Evolutionary conservation across 805 yeast species (phyloP).

Genomic region (Candida maris): DNA sequence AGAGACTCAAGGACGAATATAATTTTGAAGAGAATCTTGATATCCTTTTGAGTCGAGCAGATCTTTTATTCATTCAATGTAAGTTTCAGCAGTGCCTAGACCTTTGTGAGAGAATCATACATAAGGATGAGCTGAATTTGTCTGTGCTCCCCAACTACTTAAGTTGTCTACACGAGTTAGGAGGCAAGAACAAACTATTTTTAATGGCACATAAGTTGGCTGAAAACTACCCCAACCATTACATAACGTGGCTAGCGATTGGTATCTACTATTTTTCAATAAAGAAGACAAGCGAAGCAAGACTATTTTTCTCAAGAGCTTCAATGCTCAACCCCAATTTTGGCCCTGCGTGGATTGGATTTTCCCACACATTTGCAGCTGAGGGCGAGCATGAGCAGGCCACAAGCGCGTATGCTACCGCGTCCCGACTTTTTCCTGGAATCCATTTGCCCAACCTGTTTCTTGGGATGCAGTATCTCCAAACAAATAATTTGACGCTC

Average conservation of each 20-base stretch:
- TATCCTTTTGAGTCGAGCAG: constrained; percentile 64
- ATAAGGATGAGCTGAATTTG: constrained; percentile 67
- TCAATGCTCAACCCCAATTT: constrained; percentile 84
- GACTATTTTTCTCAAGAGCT: constrained; percentile 84
- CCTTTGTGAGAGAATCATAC: constrained; percentile 60
- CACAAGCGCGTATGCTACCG: constrained; percentile 93
- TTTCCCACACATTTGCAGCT: constrained; percentile 95
- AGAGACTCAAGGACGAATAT: constrained; percentile 65
- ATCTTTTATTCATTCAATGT: constrained; percentile 68
- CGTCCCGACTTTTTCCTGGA: constrained; percentile 86
- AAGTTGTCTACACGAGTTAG: constrained; percentile 80
- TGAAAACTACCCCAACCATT: constrained; percentile 73
- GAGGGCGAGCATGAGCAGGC: constrained; percentile 99
- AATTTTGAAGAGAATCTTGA: constrained; percentile 68
- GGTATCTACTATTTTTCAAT: constrained; percentile 84
- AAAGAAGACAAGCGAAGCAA: constrained; percentile 71
- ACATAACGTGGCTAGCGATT: constrained; percentile 88
- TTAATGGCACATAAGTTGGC: constrained; percentile 81
- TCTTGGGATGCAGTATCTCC: constrained; percentile 93
- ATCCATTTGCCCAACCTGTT: constrained; percentile 86
- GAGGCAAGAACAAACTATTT: constrained; percentile 77
- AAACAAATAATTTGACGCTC: constrained; percentile 74
- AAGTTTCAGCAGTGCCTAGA: constrained; percentile 71
- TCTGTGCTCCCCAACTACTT: constrained; percentile 73
- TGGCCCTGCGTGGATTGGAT: constrained; percentile 97